Evolutionary conservation across 2,329 filamentous ascomycete species (phyloP), one percentile per base, ranked within the genome.

Genomic region (Cercospora citrullina): DNA sequence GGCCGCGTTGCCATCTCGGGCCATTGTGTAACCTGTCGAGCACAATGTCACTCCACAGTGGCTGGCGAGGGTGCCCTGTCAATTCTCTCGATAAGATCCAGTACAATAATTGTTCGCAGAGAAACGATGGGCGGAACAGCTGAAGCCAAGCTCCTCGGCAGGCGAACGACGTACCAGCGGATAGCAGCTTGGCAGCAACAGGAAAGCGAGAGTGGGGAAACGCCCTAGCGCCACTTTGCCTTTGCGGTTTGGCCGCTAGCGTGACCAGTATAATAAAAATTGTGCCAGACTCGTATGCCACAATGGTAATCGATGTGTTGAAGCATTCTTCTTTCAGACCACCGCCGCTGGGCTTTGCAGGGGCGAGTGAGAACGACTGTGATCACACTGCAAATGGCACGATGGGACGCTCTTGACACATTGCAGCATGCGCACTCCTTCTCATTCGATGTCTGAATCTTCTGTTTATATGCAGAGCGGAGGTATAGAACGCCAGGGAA

Each of bases 401-500:
- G n/a, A 23, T 30, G 30, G 16, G 28, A 21, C 8, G 9, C 14
- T 59, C 55, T 33, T 21, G 28, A 59, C 31, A 33, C 8, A 18
- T 18, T 59, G 31, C 26, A 59, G 28, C 55, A 36, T 16, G 31
- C 31, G 12, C 26, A 36, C 62, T 64, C 33, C n/a, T 57, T 30
- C 61, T 64, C 30, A 31, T 45, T 39, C 51, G 45, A 39, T 31
- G 28, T 53, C 23, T 31, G 55, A 59, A 59, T 45, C 51, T 59
- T 42, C 30, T 65, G 57, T 60, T 60, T 65, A 23, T 60, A 60
- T 65, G 42, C 64, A 48, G 71, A 72, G 71, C 63, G 71, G 71
- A 72, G 71, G 71, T 72, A 72, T 72, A 71, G 57, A 72, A 68
- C 71, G 71, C 71, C 71, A 55, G 67, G 42, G 63, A 70, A 68